A percentile compares a stretch with the other conserved stretches of the same genome.
These are phyloP conservation scores for Pisolithus tinctorius DNA, from an alignment of 768 basidiomycete species.

Conservation along the genomic window DNA sequence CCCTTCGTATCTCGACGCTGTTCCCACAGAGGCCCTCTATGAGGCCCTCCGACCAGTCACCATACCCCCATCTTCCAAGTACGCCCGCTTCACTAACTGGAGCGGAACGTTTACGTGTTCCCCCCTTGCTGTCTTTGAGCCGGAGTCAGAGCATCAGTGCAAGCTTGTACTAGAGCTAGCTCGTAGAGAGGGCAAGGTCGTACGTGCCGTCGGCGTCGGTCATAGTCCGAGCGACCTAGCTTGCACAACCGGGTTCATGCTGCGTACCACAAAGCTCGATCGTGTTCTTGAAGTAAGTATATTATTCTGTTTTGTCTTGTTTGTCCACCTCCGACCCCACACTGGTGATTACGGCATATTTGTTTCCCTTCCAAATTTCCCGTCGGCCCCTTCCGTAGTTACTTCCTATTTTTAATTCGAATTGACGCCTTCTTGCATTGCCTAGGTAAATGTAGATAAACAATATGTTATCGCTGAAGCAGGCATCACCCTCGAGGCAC, in stretches of 20 bases:
- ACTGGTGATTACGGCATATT: not conserved
- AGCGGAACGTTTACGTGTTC: conserved; percentile 67
- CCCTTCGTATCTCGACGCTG: conserved; percentile 27
- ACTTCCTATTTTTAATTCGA: conserved; percentile 2
- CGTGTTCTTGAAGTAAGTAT: conserved; percentile 67
- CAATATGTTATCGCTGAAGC: conserved; percentile 64
- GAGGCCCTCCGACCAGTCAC: conserved; percentile 50
- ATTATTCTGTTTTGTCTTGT: conserved; percentile 11
- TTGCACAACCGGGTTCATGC: conserved; percentile 82
- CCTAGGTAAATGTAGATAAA: conserved; percentile 65
- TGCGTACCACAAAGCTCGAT: conserved; percentile 70
- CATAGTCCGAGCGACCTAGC: conserved; percentile 93
- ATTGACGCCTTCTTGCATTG: conserved; percentile 1
- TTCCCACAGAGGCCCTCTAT: conserved; percentile 45
- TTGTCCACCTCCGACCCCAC: conserved; percentile 4
- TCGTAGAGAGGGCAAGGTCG: conserved; percentile 55
- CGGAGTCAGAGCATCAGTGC: conserved; percentile 62
- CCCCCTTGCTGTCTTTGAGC: conserved; percentile 71
- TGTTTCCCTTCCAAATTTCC: not conserved
- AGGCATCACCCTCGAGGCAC: conserved; percentile 69
- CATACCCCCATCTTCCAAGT: conserved; percentile 32
- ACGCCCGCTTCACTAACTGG: conserved; percentile 75
- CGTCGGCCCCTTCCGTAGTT: not conserved
- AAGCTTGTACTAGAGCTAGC: conserved; percentile 76
- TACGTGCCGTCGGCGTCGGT: conserved; percentile 84